Evolutionary conservation across 768 basidiomycete species (phyloP), one percentile per base, ranked within the genome.

Genomic region (Hygrocybe coccinea): DNA sequence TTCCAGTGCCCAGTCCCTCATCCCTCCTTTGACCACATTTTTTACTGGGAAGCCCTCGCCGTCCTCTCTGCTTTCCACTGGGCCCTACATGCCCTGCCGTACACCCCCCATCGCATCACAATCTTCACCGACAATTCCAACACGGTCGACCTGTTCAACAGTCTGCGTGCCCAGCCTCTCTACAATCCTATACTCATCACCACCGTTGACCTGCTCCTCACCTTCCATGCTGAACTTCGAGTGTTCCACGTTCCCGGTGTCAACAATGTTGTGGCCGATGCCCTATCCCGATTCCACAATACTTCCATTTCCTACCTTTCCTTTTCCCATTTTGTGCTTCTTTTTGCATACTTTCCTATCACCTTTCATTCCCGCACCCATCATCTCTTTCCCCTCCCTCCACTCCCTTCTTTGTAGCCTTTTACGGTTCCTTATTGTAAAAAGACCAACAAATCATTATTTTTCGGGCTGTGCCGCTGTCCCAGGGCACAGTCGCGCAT

Each of bases 71-170:
- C 29, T 37, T 15, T 15, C 15, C 34, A n/a, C 9, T 25, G 19
- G n/a, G 12, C 5, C 8, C 15, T 69, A 12, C 37, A 60, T 4
- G 52, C 69, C 24, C 66, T 55, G 45, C 62, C 65, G 1, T 60
- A 70, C 54, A 66, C 56, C 25, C 17, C 41, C 1, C 69, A 69
- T 47, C 60, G 62, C 0, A 56, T 64, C 25, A 45, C 62, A 43
- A 63, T 29, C 29, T 29, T 29, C 8, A 29, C 29, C 8, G 29
- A 29, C 8, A 29, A 29, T 29, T 29, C 29, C 8, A 29, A 29
- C 8, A 29, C 8, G 29, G 29, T 29, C 8, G 29, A 29, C 8
- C 29, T 66, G 1, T 64, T 66, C 58, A 62, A 59, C 33, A 58
- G 58, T 0, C 44, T 62, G 43, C 52, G 19, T 0, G 55, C 59